Conservation (phyloP, 228 moss, liverwort and hornwort genomes). For the Sphagnum fallax region DNA sequence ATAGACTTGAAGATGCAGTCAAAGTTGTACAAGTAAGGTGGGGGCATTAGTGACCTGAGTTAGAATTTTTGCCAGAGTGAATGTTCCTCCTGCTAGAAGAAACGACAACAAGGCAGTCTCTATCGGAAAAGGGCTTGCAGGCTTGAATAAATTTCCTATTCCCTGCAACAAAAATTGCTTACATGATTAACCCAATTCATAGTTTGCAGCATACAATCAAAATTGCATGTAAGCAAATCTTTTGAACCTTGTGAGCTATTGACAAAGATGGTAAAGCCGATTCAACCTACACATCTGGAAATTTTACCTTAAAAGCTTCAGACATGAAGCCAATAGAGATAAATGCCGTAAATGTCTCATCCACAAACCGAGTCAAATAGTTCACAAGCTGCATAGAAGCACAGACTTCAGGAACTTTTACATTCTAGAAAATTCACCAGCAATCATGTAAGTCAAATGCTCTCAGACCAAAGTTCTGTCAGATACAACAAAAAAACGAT, state of each 20-base stretch:
- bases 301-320: slow-evolving; percentile 70
- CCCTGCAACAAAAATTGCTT: slow-evolving; percentile 26
- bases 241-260: no score
- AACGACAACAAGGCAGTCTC: slow-evolving; percentile 57
- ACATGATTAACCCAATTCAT: no score
- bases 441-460: no score
- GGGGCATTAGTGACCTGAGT: slow-evolving; percentile 27
- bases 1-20: no score
- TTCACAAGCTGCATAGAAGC: slow-evolving; percentile 32
- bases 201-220: no score
- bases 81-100: slow-evolving; percentile 57
- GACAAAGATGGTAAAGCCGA: no score
- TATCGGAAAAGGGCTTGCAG: slow-evolving; percentile 49
- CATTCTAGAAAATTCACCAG: no score
- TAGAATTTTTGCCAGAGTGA: slow-evolving; percentile 37
- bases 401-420: not conserved
- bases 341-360: slow-evolving; percentile 69
- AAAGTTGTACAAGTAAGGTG: not conserved
- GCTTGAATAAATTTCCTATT: slow-evolving; percentile 40
- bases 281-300: not conserved
- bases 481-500: no score
- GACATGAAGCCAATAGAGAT: slow-evolving; percentile 72
- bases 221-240: no score
- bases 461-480: no score
- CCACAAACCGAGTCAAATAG: slow-evolving; percentile 62